Conservation (phyloP, 2,329 filamentous ascomycete genomes). For the Alternaria burnsii region DNA sequence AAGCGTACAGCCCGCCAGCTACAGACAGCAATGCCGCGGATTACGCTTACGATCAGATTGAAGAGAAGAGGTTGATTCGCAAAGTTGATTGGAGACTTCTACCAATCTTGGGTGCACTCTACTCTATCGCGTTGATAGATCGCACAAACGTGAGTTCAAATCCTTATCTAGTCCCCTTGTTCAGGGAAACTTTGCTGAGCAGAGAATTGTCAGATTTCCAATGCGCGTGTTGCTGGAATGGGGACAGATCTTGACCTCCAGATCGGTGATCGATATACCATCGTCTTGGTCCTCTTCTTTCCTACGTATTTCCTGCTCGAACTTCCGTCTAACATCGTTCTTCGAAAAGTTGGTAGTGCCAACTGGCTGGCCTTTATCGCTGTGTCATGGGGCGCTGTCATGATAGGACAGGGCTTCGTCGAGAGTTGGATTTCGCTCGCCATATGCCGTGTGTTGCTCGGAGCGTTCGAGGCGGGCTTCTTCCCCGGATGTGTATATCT, state of each 20-base stretch:
- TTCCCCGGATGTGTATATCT: slow-evolving; percentile 41
- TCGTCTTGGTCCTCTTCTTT: slow-evolving; percentile 38
- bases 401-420: slow-evolving; percentile 39
- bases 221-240: slow-evolving; percentile 42
- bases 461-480: slow-evolving; percentile 37
- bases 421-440: slow-evolving; percentile 35
- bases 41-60: slow-evolving; percentile 23
- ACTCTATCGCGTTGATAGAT: slow-evolving; percentile 51
- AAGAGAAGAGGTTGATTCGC: slow-evolving; percentile 33
- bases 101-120: slow-evolving; percentile 51
- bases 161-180: no score
- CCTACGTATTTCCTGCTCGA: slow-evolving; percentile 36
- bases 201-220: slow-evolving; percentile 23
- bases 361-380: slow-evolving; percentile 40
- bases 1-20: slow-evolving; percentile 13
- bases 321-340: slow-evolving; percentile 35
- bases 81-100: slow-evolving; percentile 51
- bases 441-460: slow-evolving; percentile 32
- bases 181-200: not conserved
- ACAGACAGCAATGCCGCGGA: slow-evolving; percentile 5
- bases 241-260: slow-evolving; percentile 30
- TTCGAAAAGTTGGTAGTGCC: slow-evolving; percentile 37
- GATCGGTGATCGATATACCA: slow-evolving; percentile 35
- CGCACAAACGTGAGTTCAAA: slow-evolving; percentile 37
- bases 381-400: slow-evolving; percentile 36